Percentiles rank a stretch among this genome's conserved stretches.
These are phyloP conservation scores for Firmiana major DNA, from an alignment of 345 rosid species.

Conservation along the genomic window DNA sequence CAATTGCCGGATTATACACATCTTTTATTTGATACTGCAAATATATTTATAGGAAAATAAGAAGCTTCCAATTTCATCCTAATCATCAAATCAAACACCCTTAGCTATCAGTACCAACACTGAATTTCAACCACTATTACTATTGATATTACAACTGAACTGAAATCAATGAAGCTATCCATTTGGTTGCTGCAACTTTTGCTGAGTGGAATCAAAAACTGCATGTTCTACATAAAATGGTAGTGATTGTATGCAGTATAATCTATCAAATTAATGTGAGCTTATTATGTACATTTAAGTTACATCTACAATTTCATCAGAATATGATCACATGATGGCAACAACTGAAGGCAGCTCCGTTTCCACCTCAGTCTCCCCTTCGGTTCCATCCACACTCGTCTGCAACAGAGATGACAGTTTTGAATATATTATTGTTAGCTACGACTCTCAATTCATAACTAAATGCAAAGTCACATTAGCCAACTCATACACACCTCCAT, in stretches of 20 bases:
- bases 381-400: conserved; percentile 44
- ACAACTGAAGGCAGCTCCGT: conserved; percentile 72
- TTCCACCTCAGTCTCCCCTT: conserved; percentile 70
- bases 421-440: conserved; percentile 2
- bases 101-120: background rate
- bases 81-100: background rate
- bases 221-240: background rate
- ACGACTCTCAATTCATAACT: background rate
- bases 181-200: background rate
- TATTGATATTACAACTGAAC: background rate
- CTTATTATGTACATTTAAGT: conserved; percentile 51
- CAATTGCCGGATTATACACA: too few relatives aligned
- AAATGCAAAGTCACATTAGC: background rate
- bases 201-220: background rate
- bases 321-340: conserved; percentile 66
- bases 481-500: conserved; percentile 24
- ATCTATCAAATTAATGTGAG: conserved; percentile 10
- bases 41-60: too few relatives aligned
- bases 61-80: too few relatives aligned
- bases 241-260: background rate
- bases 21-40: too few relatives aligned
- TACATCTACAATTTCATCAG: conserved; percentile 35
- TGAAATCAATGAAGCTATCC: background rate
- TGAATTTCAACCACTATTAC: background rate
- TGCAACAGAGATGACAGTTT: conserved; percentile 26